Percentiles rank a stretch among this genome's conserved stretches.
Evolutionary conservation across 139 green algal species (phyloP).

Genomic region (Micractinium sp.): DNA sequence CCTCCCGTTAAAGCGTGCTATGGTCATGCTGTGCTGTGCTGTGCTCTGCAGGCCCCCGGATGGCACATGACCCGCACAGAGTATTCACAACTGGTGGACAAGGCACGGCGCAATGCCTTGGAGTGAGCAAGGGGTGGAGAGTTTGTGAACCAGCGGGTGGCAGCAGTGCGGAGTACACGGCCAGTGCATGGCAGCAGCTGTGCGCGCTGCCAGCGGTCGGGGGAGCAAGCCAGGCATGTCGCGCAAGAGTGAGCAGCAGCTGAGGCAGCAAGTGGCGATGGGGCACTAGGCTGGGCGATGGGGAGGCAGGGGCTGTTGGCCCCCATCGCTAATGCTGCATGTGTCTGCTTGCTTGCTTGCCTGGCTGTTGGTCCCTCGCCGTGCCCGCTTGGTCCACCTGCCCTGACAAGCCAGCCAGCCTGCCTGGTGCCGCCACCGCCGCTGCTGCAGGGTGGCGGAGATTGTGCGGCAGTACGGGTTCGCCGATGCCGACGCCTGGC

Average conservation of each 20-base stretch:
- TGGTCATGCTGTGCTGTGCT: neutral
- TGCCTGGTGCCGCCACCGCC: neutral
- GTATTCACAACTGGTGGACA: slow-evolving; percentile 14
- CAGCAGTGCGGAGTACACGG: too few relatives aligned
- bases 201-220: too few relatives aligned
- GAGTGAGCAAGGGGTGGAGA: neutral
- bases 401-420: neutral
- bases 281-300: too few relatives aligned
- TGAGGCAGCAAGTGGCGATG: neutral
- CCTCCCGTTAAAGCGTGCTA: neutral
- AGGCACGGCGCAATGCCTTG: slow-evolving; percentile 9
- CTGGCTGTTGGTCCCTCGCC: too few relatives aligned
- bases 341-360: neutral
- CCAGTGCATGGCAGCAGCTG: too few relatives aligned
- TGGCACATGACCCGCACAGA: slow-evolving; percentile 3
- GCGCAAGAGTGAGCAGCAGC: neutral
- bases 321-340: too few relatives aligned
- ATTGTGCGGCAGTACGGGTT: slow-evolving; percentile 13
- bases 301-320: neutral
- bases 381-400: neutral
- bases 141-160: neutral
- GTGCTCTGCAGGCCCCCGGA: neutral
- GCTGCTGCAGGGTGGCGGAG: neutral
- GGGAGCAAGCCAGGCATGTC: neutral
- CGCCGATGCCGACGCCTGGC: neutral